These are phyloP conservation scores for Beauveria medogensis DNA, from an alignment of 2,329 filamentous ascomycete genomes.

Conservation along the genomic window DNA sequence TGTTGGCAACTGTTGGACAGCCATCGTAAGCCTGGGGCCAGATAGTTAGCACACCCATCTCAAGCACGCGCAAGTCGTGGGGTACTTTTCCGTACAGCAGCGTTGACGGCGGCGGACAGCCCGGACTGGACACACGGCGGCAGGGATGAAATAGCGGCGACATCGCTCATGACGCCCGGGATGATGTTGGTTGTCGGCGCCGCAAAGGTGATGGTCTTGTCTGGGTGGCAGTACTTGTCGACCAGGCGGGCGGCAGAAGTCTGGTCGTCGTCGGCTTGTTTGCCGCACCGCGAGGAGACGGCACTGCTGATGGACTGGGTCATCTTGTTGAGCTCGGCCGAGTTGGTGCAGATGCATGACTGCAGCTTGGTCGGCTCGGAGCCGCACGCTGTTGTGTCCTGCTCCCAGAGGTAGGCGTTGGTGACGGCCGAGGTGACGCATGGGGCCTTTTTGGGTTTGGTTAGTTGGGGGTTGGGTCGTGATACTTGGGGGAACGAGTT, in stretches of 20 bases:
- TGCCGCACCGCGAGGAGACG: constrained; percentile 32
- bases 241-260: constrained; percentile 32
- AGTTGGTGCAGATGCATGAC: constrained; percentile 40
- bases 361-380: constrained; percentile 34
- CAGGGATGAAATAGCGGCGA: constrained; percentile 22
- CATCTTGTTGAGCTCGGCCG: constrained; percentile 23
- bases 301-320: constrained; percentile 23
- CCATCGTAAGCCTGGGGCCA: constrained; percentile 19
- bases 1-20: constrained; percentile 26
- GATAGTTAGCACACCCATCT: background rate
- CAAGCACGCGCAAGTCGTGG: background rate
- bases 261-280: constrained; percentile 35
- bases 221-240: constrained; percentile 36
- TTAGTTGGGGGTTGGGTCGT: background rate
- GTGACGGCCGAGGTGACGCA: constrained; percentile 35
- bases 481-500: no score
- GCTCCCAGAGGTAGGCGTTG: constrained; percentile 31
- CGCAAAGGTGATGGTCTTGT: constrained; percentile 24
- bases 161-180: constrained; percentile 34
- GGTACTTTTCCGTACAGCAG: background rate
- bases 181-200: constrained; percentile 29
- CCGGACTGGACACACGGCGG: constrained; percentile 19
- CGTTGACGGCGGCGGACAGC: constrained; percentile 27
- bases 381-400: constrained; percentile 26
- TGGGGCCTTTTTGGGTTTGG: constrained; percentile 28